Base-by-base conservation (phyloP, 2,329 filamentous ascomycete species). In the Cytospora leucostoma region DNA sequence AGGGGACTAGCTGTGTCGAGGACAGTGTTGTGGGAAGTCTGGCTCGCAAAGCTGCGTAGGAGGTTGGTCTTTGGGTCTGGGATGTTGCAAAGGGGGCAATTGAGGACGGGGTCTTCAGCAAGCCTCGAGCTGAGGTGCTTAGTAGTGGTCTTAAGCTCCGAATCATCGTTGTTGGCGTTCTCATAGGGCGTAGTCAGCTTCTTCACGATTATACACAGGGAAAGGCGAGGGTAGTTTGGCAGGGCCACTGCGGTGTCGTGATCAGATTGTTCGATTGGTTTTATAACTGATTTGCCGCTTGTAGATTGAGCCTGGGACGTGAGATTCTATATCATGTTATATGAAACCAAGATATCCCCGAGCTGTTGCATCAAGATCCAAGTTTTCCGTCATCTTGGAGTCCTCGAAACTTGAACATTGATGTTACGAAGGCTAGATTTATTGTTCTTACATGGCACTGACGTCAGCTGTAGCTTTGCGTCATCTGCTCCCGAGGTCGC, bases 1-100 rank as follows among this genome's bases (percentile, higher is more conserved):
- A n/a, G 8, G 61, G 70, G 52, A 66, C 59, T 2, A 68, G 59
- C 13, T 66, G 57, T n/a, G 61, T 34, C 13, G 66, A 50, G n/a
- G 53, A 35, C 19, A 38, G 19, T 6, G 44, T 5, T 15, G 49
- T 17, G 3, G 57, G 57, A 15, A 52, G 57, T 44, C 44, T 54
- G 13, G 53, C 38, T 52, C 64, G 57, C 27, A 52, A 50, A 7
- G 54, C 32, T 19, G 61, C 19, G 15, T 21, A 35, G 12, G 57
- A 59, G 38, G 56, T 35, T 4, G 54, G 27, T 13, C 56, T 38
- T 2, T 37, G 61, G 21, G 57, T 40, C 44, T 63, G 63, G 8
- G 55, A 56, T n/a, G 35, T 44, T 11, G 54, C 32, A 21, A 59
- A 34, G 15, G 61, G 55, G 34, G 56, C 17, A 65, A 66, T 62